Evolutionary conservation across 2,329 filamentous ascomycete species (phyloP), one percentile per base, ranked within the genome.

Genomic region (Bipolaris oryzae): DNA sequence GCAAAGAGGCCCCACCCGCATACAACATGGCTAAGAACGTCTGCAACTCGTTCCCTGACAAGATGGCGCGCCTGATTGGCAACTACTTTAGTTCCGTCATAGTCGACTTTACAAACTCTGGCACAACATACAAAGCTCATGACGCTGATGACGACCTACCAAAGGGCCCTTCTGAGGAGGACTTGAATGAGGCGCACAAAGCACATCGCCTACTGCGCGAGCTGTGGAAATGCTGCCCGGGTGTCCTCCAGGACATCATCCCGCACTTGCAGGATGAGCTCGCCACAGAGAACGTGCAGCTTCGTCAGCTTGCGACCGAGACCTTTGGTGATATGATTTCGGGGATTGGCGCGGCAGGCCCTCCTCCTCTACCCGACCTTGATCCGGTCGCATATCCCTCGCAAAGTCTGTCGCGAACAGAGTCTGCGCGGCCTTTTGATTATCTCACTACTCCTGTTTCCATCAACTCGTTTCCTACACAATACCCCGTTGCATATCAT

Each of bases 21-120:
- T 99, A 99, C 78, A 89, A 95, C 72, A 96, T 98, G 90, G 94
- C 95, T 20, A 96, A 96, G 77, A 91, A 90, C 2, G 88, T 99
- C 42, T 99, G 95, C 80, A 95, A 92, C 69, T 85, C 85, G 16
- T 96, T 89, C 66, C 87, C 91, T 0, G 94, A 97, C 66, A 96
- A 96, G 77, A 97, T 99, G 94, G 89, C 92, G 1, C 89, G 92
- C 60, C 92, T 96, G 65, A 89, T 98, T 53, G 94, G 92, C 64
- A 92, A 96, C 71, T 99, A 98, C 75, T 99, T 99, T 75, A 96
- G 92, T 76, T 92, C 96, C 54, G 92, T 98, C 49, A 96, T 99
- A 55, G 87, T 98, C 60, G 92, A 97, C 71, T 90, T 92, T 88
- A 35, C 85, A 81, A 70, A 62, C 35, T 49, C 63, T 1, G 66